These are phyloP conservation scores for Astrothelium macrocarpum DNA, from an alignment of 495 filamentous ascomycete species.

Conservation along the genomic window DNA sequence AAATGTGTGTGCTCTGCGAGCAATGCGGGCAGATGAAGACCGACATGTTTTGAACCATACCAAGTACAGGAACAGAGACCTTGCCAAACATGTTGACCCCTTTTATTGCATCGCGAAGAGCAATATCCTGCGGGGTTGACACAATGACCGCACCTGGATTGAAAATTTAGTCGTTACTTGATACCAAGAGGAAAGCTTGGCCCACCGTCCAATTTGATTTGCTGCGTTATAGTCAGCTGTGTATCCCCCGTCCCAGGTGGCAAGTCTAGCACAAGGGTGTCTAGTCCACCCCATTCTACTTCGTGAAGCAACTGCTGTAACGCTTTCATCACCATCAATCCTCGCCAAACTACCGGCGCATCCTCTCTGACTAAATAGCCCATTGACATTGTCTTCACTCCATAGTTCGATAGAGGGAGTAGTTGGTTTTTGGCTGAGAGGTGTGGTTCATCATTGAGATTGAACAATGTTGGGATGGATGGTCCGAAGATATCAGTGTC, in stretches of 20 bases:
- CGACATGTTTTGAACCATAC: slow-evolving; percentile 96
- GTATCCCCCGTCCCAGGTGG: slow-evolving; percentile 93
- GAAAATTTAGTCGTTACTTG: background rate
- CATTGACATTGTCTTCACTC: slow-evolving; percentile 96
- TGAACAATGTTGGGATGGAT: slow-evolving; percentile 82
- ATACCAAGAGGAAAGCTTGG: background rate
- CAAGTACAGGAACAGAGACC: slow-evolving; percentile 65
- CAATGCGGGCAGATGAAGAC: slow-evolving; percentile 77
- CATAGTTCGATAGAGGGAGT: slow-evolving; percentile 86
- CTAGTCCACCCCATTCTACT: slow-evolving; percentile 77
- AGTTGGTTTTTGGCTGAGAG: slow-evolving; percentile 53
- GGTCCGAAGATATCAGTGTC: slow-evolving; percentile 97
- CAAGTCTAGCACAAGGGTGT: slow-evolving; percentile 81
- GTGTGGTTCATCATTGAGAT: slow-evolving; percentile 45
- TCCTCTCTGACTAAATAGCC: slow-evolving; percentile 77
- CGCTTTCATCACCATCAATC: slow-evolving; percentile 96
- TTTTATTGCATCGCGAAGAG: slow-evolving; percentile 77
- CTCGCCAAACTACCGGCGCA: slow-evolving; percentile 87
- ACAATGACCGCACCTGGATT: slow-evolving; percentile 68
- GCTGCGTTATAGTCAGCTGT: slow-evolving; percentile 87
- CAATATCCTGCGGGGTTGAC: slow-evolving; percentile 85
- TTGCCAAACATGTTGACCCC: slow-evolving; percentile 88
- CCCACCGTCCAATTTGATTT: slow-evolving; percentile 69
- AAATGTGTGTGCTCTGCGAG: slow-evolving; percentile 62
- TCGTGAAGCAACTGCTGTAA: slow-evolving; percentile 90